Evolutionary conservation across 192 early-diverging fungal species (phyloP).

Genomic region (Allomyces javanicus): DNA sequence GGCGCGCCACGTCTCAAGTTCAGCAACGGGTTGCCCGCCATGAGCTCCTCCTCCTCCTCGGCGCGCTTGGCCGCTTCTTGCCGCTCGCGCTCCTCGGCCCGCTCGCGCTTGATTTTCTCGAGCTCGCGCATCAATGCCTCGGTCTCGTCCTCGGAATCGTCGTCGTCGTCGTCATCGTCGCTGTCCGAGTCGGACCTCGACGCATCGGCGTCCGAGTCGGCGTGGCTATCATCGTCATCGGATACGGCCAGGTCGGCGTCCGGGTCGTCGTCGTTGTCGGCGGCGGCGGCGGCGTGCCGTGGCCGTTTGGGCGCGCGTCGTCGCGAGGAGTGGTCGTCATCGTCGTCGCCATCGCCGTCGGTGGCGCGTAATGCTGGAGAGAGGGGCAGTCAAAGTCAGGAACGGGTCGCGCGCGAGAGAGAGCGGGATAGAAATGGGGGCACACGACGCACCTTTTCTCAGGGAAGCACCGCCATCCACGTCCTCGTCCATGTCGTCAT

Average conservation of each 20-base stretch:
- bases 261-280: not conserved
- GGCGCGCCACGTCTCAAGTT: conserved; percentile 17
- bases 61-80: conserved; percentile 30
- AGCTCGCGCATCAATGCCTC: conserved; percentile 61
- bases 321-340: too few species aligned
- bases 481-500: conserved; percentile 17
- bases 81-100: conserved; percentile 75
- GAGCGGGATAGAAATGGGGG: too few species aligned
- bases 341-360: too few species aligned
- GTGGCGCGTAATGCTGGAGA: too few species aligned
- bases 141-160: conserved; percentile 80
- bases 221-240: conserved; percentile 3
- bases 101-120: conserved; percentile 82
- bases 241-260: not conserved
- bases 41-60: conserved; percentile 40
- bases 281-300: not conserved
- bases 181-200: conserved; percentile 9
- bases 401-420: too few species aligned
- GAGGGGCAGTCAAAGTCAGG: too few species aligned
- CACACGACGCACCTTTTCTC: too few species aligned
- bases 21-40: conserved; percentile 69
- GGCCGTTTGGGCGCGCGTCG: too few species aligned
- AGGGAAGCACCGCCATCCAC: conserved; percentile 3
- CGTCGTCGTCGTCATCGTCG: conserved; percentile 20
- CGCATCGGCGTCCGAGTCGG: conserved; percentile 1